phyloP scores from a whole-genome alignment of 345 rosid genomes.

The Laguncularia racemosa region DNA sequence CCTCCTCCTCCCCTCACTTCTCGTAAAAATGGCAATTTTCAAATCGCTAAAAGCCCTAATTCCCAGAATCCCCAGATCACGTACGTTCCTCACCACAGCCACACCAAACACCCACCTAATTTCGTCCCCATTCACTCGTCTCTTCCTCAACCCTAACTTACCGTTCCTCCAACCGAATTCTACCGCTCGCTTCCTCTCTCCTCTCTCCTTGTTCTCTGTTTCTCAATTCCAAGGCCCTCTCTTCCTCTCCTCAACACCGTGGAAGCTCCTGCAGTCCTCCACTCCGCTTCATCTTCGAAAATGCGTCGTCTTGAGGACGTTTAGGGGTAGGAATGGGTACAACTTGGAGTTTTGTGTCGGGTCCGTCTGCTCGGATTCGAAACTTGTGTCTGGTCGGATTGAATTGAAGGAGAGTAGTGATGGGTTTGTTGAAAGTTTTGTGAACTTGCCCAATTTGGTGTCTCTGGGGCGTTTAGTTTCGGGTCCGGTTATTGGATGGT shows the following conservation, averaged over 20 bases:
- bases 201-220: conserved; percentile 58
- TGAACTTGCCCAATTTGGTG: conserved; percentile 74
- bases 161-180: conserved; percentile 15
- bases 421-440: conserved; percentile 39
- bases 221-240: conserved; percentile 64
- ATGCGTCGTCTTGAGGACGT: conserved; percentile 41
- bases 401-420: conserved; percentile 16
- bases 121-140: conserved; percentile 21
- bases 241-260: conserved; percentile 67
- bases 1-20: neutral
- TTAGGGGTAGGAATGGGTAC: conserved; percentile 25
- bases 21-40: conserved; percentile 46
- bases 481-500: conserved; percentile 93
- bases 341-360: conserved; percentile 15
- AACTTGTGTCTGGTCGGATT: conserved; percentile 8
- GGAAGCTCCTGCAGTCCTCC: conserved; percentile 85
- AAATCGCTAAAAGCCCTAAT: conserved; percentile 33
- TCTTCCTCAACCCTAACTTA: conserved; percentile 15
- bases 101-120: conserved; percentile 12
- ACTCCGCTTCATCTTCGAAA: conserved; percentile 56
- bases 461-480: conserved; percentile 70
- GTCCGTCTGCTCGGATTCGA: conserved; percentile 13
- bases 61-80: conserved; percentile 17
- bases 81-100: conserved; percentile 34
- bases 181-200: conserved; percentile 23